These are phyloP conservation scores for Thalassiosira sp. DNA, from an alignment of 352 stramenopile genomes.

Conservation along the genomic window DNA sequence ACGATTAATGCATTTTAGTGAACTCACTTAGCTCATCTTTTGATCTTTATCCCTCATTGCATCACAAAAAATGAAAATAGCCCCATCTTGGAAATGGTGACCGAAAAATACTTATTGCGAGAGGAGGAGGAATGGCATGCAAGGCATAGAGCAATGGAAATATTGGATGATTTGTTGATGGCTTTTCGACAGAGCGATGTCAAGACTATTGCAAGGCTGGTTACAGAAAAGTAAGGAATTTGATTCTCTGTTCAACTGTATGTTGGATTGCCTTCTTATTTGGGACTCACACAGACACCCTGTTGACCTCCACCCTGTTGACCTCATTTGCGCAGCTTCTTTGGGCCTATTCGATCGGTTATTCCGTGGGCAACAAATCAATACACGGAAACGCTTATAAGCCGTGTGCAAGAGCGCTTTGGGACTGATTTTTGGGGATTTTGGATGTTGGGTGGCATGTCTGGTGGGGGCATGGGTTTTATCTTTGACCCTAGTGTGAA, in stretches of 20 bases:
- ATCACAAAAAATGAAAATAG: slow-evolving; percentile 7
- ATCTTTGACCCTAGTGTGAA: slow-evolving; percentile 65
- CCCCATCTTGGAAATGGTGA: slow-evolving; percentile 70
- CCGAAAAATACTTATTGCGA: slow-evolving; percentile 67
- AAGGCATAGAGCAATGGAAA: slow-evolving; percentile 52
- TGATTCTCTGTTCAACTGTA: neutral
- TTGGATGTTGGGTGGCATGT: slow-evolving; percentile 56
- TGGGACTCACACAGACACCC: neutral
- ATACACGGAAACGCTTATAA: slow-evolving; percentile 68
- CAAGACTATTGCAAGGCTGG: slow-evolving; percentile 51
- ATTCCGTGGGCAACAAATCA: slow-evolving; percentile 66
- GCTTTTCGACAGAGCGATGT: slow-evolving; percentile 57
- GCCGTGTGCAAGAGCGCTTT: slow-evolving; percentile 46
- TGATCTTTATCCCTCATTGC: neutral
- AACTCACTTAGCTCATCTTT: neutral
- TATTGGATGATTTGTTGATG: slow-evolving; percentile 63
- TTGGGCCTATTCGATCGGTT: slow-evolving; percentile 55
- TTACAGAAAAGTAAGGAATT: slow-evolving; percentile 48
- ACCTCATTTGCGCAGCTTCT: slow-evolving; percentile 52
- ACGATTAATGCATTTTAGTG: neutral
- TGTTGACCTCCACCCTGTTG: no score
- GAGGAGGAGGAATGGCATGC: slow-evolving; percentile 61
- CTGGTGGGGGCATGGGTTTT: slow-evolving; percentile 67
- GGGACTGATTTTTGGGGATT: slow-evolving; percentile 59
- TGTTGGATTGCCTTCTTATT: no score